Conservation (phyloP, 768 basidiomycete species). For the Cantharellus anzutake region DNA sequence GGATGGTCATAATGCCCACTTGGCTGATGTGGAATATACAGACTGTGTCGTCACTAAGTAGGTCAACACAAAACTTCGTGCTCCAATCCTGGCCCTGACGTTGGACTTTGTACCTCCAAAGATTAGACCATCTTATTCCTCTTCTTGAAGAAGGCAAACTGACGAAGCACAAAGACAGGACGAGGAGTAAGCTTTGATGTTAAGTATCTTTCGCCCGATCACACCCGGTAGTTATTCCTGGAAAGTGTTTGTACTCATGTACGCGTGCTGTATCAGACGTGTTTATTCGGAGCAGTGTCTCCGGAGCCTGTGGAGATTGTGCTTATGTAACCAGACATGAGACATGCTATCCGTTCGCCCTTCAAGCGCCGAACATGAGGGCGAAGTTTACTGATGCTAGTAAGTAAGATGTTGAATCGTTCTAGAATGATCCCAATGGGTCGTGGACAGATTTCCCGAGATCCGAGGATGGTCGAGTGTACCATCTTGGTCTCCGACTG, state of each 20-base stretch:
- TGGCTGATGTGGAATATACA: neutral
- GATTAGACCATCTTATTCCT: neutral
- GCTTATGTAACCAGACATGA: too few relatives aligned
- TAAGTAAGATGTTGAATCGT: neutral
- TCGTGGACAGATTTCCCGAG: constrained; percentile 46
- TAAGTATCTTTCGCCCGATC: too few relatives aligned
- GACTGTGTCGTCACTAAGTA: neutral
- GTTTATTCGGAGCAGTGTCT: neutral
- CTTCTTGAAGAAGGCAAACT: neutral
- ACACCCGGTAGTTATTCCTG: too few relatives aligned
- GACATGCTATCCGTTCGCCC: too few relatives aligned
- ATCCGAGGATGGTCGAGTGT: constrained; percentile 52
- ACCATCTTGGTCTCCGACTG: constrained; percentile 54
- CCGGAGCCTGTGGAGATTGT: too few relatives aligned
- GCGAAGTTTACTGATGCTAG: neutral
- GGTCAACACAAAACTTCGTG: neutral
- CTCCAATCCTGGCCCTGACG: neutral
- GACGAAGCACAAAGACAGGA: too few relatives aligned
- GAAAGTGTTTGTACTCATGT: too few relatives aligned
- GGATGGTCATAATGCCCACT: neutral
- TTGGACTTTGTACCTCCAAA: neutral
- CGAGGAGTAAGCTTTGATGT: too few relatives aligned
- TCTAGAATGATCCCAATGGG: neutral
- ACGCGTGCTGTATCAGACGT: too few relatives aligned
- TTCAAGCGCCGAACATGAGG: neutral